Evolutionary conservation across 176 grass and related monocot genomes (phyloP).

Genomic region (Avena eriantha): DNA sequence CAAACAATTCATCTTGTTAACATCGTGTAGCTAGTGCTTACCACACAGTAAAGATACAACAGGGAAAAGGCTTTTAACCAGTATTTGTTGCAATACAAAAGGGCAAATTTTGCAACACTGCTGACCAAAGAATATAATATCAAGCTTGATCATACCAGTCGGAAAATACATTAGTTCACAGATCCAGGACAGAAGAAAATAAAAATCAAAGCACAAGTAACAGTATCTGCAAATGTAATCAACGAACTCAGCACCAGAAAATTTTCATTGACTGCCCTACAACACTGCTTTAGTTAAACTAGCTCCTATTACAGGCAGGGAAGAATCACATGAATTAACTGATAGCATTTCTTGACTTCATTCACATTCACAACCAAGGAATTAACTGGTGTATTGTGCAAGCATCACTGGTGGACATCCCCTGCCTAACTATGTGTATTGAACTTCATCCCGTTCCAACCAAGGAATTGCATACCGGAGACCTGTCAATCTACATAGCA

Average conservation of each 20-base stretch:
- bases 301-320: not conserved
- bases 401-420: not conserved
- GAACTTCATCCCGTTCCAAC: slow-evolving; percentile 1
- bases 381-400: not conserved
- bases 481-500: not conserved
- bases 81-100: not conserved
- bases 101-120: not conserved
- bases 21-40: not conserved
- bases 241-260: not conserved
- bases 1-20: slow-evolving; percentile 6
- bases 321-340: not conserved
- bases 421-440: not conserved
- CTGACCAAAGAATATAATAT: not conserved
- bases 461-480: not conserved
- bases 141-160: not conserved
- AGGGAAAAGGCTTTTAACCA: not conserved
- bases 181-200: slow-evolving; percentile 9
- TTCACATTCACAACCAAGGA: not conserved
- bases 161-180: not conserved
- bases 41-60: slow-evolving; percentile 15
- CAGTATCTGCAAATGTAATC: not conserved
- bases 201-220: not conserved
- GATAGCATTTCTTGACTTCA: not conserved
- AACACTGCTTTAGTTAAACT: slow-evolving; percentile 26
- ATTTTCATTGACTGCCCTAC: not conserved